phyloP scores from a whole-genome alignment of 306 rosid species.

The Quercus alba region DNA sequence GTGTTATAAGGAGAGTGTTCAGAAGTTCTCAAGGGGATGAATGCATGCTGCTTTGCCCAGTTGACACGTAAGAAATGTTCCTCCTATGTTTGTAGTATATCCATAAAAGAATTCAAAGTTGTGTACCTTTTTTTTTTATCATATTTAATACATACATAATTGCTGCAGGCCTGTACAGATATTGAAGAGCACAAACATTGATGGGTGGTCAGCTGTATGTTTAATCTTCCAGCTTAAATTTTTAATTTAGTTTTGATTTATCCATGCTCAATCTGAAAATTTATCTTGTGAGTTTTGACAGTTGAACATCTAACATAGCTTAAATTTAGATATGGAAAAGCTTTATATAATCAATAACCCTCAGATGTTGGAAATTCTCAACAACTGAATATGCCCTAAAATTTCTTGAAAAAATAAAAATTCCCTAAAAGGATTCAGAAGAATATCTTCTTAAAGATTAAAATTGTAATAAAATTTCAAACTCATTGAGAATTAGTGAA shows the following conservation, averaged over 20 bases:
- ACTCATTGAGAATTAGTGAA: too few species aligned
- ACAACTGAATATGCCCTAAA: too few species aligned
- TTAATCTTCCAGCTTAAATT: constrained; percentile 21
- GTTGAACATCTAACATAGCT: neutral
- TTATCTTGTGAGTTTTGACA: neutral
- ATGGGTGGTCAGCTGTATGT: constrained; percentile 91
- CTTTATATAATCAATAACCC: too few species aligned
- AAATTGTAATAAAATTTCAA: too few species aligned
- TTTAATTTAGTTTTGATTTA: constrained; percentile 17
- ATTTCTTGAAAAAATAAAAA: too few species aligned
- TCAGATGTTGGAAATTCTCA: too few species aligned
- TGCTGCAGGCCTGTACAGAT: constrained; percentile 78
- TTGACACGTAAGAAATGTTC: constrained; percentile 69
- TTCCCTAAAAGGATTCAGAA: too few species aligned
- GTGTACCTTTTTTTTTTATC: neutral
- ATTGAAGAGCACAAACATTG: constrained; percentile 69
- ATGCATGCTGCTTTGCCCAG: constrained; percentile 87
- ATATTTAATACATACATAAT: constrained; percentile 1
- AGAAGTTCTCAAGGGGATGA: constrained; percentile 72
- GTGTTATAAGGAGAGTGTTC: constrained; percentile 81
- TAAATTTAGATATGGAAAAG: too few species aligned
- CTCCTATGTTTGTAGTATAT: neutral
- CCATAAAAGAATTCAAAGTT: neutral
- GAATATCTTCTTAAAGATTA: too few species aligned
- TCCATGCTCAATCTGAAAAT: neutral